A percentile compares a stretch with the other conserved stretches of the same genome.
Conservation (phyloP, 176 grass and related monocot genomes). For the Saccharum officinarum region DNA sequence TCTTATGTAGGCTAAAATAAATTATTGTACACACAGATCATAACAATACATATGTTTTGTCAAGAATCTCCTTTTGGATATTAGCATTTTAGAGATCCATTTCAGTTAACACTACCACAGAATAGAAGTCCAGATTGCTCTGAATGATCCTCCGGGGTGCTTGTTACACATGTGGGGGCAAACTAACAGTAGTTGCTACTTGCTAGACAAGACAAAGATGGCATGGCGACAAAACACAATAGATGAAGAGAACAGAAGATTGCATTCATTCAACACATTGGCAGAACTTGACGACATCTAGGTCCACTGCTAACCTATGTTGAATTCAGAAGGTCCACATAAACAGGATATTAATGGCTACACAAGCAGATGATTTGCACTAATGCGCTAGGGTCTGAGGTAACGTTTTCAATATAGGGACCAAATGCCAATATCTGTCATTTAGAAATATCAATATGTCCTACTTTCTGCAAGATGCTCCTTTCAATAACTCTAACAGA, state of each 20-base stretch:
- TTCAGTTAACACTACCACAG: not conserved
- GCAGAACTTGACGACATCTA: not conserved
- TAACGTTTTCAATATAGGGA: not conserved
- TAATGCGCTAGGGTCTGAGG: not conserved
- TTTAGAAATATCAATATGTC: not conserved
- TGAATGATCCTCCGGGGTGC: not conserved
- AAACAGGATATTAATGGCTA: not conserved
- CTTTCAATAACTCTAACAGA: not conserved
- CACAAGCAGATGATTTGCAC: slow-evolving; percentile 8
- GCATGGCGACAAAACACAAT: not conserved
- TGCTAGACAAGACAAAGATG: not conserved
- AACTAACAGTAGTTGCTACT: not conserved
- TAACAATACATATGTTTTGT: not conserved
- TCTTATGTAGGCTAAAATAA: not conserved
- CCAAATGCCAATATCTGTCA: slow-evolving; percentile 1
- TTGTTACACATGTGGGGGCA: not conserved
- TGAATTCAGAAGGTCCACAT: not conserved
- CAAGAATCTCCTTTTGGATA: not conserved
- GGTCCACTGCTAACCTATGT: not conserved
- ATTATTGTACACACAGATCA: not conserved
- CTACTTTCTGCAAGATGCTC: not conserved
- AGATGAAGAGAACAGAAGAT: not conserved
- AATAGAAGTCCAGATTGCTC: not conserved
- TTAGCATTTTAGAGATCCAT: not conserved
- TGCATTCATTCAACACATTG: not conserved